Evolutionary conservation across 306 rosid species (phyloP), one percentile per base, ranked within the genome.

Genomic region (Acacia confusa): DNA sequence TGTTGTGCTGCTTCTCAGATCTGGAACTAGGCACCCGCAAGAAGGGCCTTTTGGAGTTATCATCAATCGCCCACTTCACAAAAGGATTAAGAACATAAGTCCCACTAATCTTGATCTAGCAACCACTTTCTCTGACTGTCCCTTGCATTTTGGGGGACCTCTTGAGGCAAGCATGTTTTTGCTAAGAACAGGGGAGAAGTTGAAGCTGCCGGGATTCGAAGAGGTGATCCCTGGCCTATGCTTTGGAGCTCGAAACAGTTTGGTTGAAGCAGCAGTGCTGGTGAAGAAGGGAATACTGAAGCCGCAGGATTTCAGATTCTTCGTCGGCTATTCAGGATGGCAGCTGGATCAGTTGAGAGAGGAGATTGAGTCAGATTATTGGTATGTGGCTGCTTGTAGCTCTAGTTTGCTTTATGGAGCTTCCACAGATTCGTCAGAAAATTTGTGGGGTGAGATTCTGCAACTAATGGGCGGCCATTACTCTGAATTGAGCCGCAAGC

Each of bases 261-360:
- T 96, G 78, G 99, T 88, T 63, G 92, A 88, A 85, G 99, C 99
- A 61, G 92, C 92, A 28, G 97, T 79, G 78, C 85, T 96, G 60
- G 97, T 91, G 76, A 96, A 91, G 88, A 96, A 92, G 81, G 99
- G 99, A 43, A 36, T 86, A 85, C 90, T 94, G 61, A 91, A 92
- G 87, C 90, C 97, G 81, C 92, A 88, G 70, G 97, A 94, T 88
- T 92, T 94, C 84, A 91, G 88, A 86, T 96, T 96, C 86, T 96
- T 94, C 77, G 93, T 91, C 44, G 99, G 99, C 66, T 96, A 96
- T 82, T 97, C 99, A n/a, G 99, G 99, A 84, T 96, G 99, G 99
- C 97, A 94, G 84, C 83, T 88, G 77, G 97, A 96, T 83, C 99
- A 94, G 81, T 75, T 96, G 97, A 82, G 91, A 81, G 98, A 93